These are phyloP conservation scores for Xylariaceae sp. DNA, from an alignment of 2,329 filamentous ascomycete genomes.

Conservation along the genomic window DNA sequence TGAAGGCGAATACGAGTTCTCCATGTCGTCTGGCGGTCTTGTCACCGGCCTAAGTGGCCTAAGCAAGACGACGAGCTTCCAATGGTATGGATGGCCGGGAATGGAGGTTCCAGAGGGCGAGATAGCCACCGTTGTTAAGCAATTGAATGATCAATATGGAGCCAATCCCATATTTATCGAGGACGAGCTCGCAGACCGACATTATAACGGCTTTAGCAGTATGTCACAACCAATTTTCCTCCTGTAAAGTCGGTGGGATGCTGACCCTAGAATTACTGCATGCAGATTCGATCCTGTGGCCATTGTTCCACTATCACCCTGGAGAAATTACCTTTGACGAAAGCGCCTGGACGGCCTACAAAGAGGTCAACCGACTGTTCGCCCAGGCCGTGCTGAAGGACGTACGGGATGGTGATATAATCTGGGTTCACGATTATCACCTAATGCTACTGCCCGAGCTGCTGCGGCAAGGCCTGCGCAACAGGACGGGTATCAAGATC, in stretches of 20 bases:
- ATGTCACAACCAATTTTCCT: constrained; percentile 35
- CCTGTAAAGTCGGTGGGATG: constrained; percentile 1
- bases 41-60: constrained; percentile 91
- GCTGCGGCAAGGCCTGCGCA: constrained; percentile 83
- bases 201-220: constrained; percentile 99
- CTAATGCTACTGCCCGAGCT: constrained; percentile 94
- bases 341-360: constrained; percentile 87
- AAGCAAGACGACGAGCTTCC: constrained; percentile 87
- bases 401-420: constrained; percentile 86
- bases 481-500: constrained; percentile 86
- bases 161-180: constrained; percentile 91
- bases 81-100: constrained; percentile 98
- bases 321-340: constrained; percentile 98
- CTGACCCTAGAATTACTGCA: constrained; percentile 8
- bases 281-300: constrained; percentile 93
- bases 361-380: constrained; percentile 87
- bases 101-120: constrained; percentile 86
- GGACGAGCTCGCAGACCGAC: constrained; percentile 86
- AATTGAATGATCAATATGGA: constrained; percentile 80
- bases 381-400: constrained; percentile 82
- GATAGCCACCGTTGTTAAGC: constrained; percentile 66
- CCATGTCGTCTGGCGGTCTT: constrained; percentile 93
- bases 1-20: constrained; percentile 87
- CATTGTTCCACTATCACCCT: constrained; percentile 96
- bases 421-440: constrained; percentile 99